These are phyloP conservation scores for Coelastrella sp. DNA, from an alignment of 139 green algal genomes.

Conservation along the genomic window DNA sequence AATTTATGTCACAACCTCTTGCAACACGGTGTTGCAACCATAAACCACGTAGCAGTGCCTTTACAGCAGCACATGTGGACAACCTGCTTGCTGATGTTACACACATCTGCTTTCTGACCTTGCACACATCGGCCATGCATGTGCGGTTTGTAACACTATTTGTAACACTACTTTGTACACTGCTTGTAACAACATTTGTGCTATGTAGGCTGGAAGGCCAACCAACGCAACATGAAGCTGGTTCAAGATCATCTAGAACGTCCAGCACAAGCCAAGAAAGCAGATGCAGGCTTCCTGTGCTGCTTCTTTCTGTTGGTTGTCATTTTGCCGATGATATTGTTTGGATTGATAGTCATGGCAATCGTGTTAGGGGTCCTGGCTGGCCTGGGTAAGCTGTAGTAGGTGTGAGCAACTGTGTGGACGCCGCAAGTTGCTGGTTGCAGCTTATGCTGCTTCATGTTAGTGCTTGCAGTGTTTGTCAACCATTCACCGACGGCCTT, in stretches of 20 bases:
- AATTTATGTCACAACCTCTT: too few species aligned
- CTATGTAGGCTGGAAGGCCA: slow-evolving; percentile 52
- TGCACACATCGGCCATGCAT: not conserved
- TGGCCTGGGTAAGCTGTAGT: slow-evolving; percentile 31
- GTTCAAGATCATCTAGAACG: slow-evolving; percentile 64
- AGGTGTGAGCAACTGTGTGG: not conserved
- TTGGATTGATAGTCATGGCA: not conserved
- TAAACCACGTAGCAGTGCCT: too few species aligned
- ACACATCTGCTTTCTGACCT: too few species aligned
- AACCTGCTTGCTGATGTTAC: too few species aligned
- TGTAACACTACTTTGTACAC: not conserved
- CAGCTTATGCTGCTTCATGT: too few species aligned
- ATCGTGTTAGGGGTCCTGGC: slow-evolving; percentile 44
- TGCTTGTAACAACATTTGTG: not conserved
- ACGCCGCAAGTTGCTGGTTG: too few species aligned
- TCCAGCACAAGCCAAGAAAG: slow-evolving; percentile 49
- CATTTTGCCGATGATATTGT: slow-evolving; percentile 23
- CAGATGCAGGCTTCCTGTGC: slow-evolving; percentile 57
- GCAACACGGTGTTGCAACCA: too few species aligned
- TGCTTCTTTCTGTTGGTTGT: slow-evolving; percentile 57
- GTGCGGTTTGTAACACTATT: not conserved
- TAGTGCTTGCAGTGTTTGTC: not conserved
- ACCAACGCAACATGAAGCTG: slow-evolving; percentile 58
- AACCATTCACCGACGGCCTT: too few species aligned
- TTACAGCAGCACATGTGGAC: too few species aligned